phyloP scores from a whole-genome alignment of 495 filamentous ascomycete genomes.

The Aspergillus baeticus region DNA sequence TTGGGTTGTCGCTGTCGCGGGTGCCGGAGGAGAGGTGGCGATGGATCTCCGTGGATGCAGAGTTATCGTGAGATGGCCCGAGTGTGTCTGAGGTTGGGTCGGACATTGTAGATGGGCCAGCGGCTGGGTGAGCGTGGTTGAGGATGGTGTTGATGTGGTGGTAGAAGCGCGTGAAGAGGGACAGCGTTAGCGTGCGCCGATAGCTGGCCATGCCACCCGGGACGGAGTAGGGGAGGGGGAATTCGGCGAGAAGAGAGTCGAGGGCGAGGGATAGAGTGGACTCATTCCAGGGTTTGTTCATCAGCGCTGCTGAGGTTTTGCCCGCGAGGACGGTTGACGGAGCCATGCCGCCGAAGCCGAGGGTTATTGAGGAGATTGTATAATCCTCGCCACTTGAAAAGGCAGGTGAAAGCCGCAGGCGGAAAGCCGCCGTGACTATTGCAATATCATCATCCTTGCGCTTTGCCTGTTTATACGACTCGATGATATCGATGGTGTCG shows the following conservation, averaged over 20 bases:
- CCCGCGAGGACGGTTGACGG: slow-evolving; percentile 78
- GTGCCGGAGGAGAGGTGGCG: slow-evolving; percentile 54
- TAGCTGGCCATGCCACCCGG: slow-evolving; percentile 96
- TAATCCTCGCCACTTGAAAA: too few species aligned
- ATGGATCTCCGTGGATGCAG: slow-evolving; percentile 56
- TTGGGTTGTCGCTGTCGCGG: slow-evolving; percentile 42
- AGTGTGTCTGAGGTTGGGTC: too few species aligned
- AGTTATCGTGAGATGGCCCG: slow-evolving; percentile 43
- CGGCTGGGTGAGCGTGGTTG: too few species aligned
- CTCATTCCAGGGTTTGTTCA: slow-evolving; percentile 73
- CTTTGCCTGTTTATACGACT: slow-evolving; percentile 91
- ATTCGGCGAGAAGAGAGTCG: slow-evolving; percentile 77
- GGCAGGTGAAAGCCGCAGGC: slow-evolving; percentile 60
- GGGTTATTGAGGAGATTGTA: too few species aligned
- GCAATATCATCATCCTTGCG: slow-evolving; percentile 96
- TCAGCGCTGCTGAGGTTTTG: slow-evolving; percentile 62
- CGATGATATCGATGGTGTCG: slow-evolving; percentile 60
- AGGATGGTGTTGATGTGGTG: slow-evolving; percentile 66
- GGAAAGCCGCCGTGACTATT: slow-evolving; percentile 82
- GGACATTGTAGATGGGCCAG: too few species aligned
- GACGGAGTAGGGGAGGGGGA: slow-evolving; percentile 77
- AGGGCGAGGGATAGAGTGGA: slow-evolving; percentile 78
- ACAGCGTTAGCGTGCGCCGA: slow-evolving; percentile 81
- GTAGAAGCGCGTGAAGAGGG: slow-evolving; percentile 86
- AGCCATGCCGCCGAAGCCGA: slow-evolving; percentile 95